A percentile compares a stretch with the other conserved stretches of the same genome.
These are phyloP conservation scores for Athelia psychrophila DNA, from an alignment of 1,284 basidiomycete genomes.

Conservation along the genomic window DNA sequence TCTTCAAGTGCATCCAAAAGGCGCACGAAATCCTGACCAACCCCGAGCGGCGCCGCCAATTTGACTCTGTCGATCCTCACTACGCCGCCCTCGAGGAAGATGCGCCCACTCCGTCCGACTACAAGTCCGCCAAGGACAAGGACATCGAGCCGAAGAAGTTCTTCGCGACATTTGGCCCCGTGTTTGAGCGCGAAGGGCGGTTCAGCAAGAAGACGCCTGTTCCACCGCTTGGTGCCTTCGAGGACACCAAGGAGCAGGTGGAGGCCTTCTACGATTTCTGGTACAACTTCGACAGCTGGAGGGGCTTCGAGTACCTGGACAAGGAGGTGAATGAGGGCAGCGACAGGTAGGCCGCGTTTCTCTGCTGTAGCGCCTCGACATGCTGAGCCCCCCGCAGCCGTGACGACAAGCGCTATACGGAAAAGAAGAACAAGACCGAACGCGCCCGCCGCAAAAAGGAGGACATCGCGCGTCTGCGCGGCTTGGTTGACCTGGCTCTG, in stretches of 20 bases:
- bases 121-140: slow-evolving; percentile 47
- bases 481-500: slow-evolving; percentile 86
- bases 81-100: slow-evolving; percentile 77
- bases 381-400: slow-evolving; percentile 61
- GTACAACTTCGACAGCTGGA: slow-evolving; percentile 99
- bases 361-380: slow-evolving; percentile 9
- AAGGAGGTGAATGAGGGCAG: slow-evolving; percentile 99
- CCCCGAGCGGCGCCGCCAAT: slow-evolving; percentile 88
- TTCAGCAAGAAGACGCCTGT: slow-evolving; percentile 92
- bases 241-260: slow-evolving; percentile 80
- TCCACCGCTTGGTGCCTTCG: slow-evolving; percentile 72
- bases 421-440: slow-evolving; percentile 99
- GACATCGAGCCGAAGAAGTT: slow-evolving; percentile 59
- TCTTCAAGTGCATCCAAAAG: slow-evolving; percentile 99
- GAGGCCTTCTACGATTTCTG: slow-evolving; percentile 98
- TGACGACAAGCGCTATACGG: slow-evolving; percentile 97
- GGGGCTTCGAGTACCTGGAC: slow-evolving; percentile 97
- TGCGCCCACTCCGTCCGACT: slow-evolving; percentile 65
- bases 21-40: slow-evolving; percentile 91
- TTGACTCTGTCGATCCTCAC: slow-evolving; percentile 92
- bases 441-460: slow-evolving; percentile 97
- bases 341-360: slow-evolving; percentile 66
- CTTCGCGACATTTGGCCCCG: slow-evolving; percentile 63
- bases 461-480: slow-evolving; percentile 89
- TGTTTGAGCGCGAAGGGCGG: slow-evolving; percentile 89